Evolutionary conservation across 495 filamentous ascomycete species (phyloP), one percentile per base, ranked within the genome.

Genomic region (Staphylotrichum tortipilum): DNA sequence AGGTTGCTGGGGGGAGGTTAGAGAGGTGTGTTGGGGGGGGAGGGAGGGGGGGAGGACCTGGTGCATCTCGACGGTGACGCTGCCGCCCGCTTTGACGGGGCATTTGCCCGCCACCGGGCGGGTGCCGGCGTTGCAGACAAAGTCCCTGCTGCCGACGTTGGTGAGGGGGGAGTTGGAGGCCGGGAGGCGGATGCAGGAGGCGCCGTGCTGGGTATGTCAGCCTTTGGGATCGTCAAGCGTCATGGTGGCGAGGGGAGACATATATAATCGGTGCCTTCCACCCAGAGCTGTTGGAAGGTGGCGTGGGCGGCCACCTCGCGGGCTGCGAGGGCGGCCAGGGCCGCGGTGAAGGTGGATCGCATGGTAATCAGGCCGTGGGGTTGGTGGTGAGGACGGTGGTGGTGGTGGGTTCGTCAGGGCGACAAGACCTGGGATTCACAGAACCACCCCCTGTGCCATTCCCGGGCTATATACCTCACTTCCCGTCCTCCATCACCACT

Each of bases 231-330:
- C n/a, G n/a, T n/a, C n/a, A 29, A 22, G 17, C n/a, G 9, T 8
- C 1, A 7, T 17, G 34, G 5, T 10, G 11, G 39, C 56, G 47
- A 59, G 49, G 44, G 40, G 39, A 37, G 31, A 69, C 68, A 58
- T 69, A 71, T 71, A 65, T 66, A 68, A 53, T 78, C 75, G 23
- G 66, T 66, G 6, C 73, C 74, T 46, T 77, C 62, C 8, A 78
- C 61, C 71, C 72, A 77, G 24, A 78, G 64, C 36, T 77, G 64
- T 48, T 78, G 75, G 61, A 76, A 78, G 28, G 67, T 67, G 21
- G 75, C 69, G 33, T 78, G 75, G 19, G 64, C 68, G 35, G 70
- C 59, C 12, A 67, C 68, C 30, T 67, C 44, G 6, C 59, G 56
- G 34, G 61, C 63, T 18, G 62, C 60, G 18, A 75, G 52, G 2